A percentile compares a stretch with the other conserved stretches of the same genome.
These are phyloP conservation scores for Benincasa hispida DNA, from an alignment of 306 rosid genomes.

Conservation along the genomic window DNA sequence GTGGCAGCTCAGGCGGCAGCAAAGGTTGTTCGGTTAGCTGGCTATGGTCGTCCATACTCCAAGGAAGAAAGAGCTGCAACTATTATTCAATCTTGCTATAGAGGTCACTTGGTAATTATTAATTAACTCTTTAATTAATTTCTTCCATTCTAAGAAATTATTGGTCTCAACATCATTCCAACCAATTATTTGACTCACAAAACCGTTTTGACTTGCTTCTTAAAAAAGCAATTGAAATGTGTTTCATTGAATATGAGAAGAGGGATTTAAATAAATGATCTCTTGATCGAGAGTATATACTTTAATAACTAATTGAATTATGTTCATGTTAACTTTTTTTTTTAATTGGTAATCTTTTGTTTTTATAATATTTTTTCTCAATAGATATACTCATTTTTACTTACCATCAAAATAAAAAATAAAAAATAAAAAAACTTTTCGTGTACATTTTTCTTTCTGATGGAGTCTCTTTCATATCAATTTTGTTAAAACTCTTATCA, in stretches of 20 bases:
- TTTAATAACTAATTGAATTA: no score
- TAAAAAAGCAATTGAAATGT: background rate
- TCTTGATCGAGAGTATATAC: no score
- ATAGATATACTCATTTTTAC: no score
- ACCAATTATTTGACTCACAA: background rate
- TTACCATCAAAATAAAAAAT: no score
- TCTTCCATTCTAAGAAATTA: background rate
- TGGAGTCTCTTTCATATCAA: no score
- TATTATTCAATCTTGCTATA: slow-evolving; percentile 69
- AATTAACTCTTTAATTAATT: background rate
- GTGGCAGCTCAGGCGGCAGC: slow-evolving; percentile 85
- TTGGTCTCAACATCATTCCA: background rate
- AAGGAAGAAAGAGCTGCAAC: slow-evolving; percentile 72
- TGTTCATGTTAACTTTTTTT: no score
- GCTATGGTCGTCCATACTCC: slow-evolving; percentile 46
- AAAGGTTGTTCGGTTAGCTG: slow-evolving; percentile 61
- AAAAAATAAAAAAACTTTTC: no score
- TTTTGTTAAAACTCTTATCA: background rate
- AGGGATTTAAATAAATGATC: no score
- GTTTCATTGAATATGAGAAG: background rate
- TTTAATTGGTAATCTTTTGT: no score
- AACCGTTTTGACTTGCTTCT: background rate
- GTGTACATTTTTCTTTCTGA: no score
- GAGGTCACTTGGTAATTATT: slow-evolving; percentile 74
- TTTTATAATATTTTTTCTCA: no score